Base-by-base conservation (phyloP, 352 stramenopile genomes). In the Pythium myriotylum region DNA sequence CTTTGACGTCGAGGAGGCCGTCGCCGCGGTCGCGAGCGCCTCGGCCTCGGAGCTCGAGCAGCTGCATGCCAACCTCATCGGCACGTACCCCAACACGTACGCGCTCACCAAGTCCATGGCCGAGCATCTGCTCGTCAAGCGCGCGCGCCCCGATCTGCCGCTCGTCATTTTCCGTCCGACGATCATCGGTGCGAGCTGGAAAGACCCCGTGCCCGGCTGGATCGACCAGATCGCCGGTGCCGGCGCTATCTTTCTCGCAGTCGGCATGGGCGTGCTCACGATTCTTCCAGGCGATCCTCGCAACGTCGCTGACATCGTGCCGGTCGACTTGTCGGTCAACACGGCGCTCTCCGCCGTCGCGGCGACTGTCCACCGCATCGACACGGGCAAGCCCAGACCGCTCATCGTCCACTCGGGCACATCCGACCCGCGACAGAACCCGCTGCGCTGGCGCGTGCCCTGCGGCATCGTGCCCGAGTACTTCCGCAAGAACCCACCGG, bases 31-130 rank as follows among this genome's bases (percentile, higher is more conserved):
- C 12, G 73, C 73, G 0, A 77, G 62, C 1, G 77, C 79, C 6
- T 83, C 80, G 16, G 58, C 82, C 0, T 78, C 57, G 24, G 77
- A 92, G 37, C 57, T 90, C 27, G 84, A 89, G 48, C 71, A 79
- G 7, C 58, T 96, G 26, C 70, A 76, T 32, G 74, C 90, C 16
- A 89, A 94, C 47, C 68, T 95, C 27, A 93, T 95, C 60, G 85
- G 88, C 24, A 91, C 86, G 23, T 96, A 94, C 72, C 85, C 86
- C 7, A 96, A 96, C 68, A 96, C 88, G 42, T 96, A 95, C 68
- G 86, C 84, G 20, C 78, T 96, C 0, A 96, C 86, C 63, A 95
- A 96, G 69, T 91, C 84, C 16, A 94, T 95, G 79, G 84, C 86
- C 40, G 88, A 96, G 70, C 79, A 92, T 33, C 53, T 95, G 26